Conservation (phyloP, 2,329 filamentous ascomycete genomes). For the Cercospora citrullina region DNA sequence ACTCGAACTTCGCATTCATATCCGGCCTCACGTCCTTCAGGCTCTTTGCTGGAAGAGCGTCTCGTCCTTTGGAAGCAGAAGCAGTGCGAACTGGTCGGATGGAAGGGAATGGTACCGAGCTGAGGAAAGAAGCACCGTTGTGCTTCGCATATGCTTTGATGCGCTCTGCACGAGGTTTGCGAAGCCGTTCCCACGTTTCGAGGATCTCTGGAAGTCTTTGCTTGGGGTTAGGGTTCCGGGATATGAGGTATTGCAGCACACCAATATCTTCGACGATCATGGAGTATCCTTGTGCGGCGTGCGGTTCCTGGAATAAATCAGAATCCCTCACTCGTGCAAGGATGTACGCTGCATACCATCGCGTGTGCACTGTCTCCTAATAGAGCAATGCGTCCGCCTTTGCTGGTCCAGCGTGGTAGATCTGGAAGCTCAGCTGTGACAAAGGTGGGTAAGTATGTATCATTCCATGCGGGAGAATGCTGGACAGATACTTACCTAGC, state of each 20-base stretch:
- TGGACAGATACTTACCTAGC: conserved; percentile 4
- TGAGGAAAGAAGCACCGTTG: conserved; percentile 6
- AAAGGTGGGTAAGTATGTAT: background rate
- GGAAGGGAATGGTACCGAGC: background rate
- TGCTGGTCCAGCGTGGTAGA: conserved; percentile 17
- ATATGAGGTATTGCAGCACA: conserved; percentile 17
- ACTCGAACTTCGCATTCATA: conserved; percentile 14
- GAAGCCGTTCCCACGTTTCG: conserved; percentile 12
- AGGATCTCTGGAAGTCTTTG: conserved; percentile 10
- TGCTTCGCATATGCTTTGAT: conserved; percentile 19
- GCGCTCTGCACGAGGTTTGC: conserved; percentile 16
- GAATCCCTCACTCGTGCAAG: background rate
- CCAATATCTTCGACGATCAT: conserved; percentile 21
- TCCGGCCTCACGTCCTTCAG: background rate
- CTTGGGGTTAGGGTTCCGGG: background rate
- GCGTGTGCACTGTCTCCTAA: conserved; percentile 20
- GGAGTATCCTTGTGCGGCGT: conserved; percentile 21
- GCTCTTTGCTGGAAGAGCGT: background rate
- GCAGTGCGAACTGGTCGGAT: background rate
- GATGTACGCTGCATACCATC: background rate
- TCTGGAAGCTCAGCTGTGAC: conserved; percentile 17
- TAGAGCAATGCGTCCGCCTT: conserved; percentile 14
- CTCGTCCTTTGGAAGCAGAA: background rate
- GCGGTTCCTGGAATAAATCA: conserved; percentile 6
- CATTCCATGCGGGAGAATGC: background rate